Base-by-base conservation (phyloP, 192 early-diverging fungal species). In the Linderina pennispora region DNA sequence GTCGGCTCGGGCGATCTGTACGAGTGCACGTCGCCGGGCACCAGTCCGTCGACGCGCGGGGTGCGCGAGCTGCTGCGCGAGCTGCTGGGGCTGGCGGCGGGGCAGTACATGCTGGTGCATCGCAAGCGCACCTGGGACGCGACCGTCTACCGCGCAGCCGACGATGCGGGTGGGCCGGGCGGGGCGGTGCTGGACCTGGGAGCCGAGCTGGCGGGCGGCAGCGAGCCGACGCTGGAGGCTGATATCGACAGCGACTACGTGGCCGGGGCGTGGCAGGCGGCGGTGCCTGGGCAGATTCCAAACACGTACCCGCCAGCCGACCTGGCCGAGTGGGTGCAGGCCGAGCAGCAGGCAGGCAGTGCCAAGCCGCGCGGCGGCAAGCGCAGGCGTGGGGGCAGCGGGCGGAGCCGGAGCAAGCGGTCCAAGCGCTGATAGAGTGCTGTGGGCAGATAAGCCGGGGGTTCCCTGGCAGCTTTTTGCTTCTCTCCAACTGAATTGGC, bases 221-320 rank as follows among this genome's bases (percentile, higher is more conserved):
- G 32, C 1, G 23, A 14, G 2, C 36, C 40, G 1, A 48, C 34
- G 38, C 28, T 45, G 11, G 40, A 33, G 24, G 39, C 38, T 7
- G 61, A 59, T 6, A 40, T 60, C 15, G 68, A 60, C 33, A 55
- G 38, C 14, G 68, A 72, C 33, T 59, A 56, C 13, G 68, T 64
- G 36, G 56, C 61, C 4, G 52, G 38, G 22, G 60, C 48, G 16
- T 72, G 68, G 68, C 53, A 46, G 17, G n/a, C n/a, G n/a, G 68
- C 52, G 5, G 18, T 36, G 28, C 43, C 68, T 1, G 43, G 35
- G 2, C 61, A 58, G 45, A 48, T 64, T 20, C 68, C 68, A 0
- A 56, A 39, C 25, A 72, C 68, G 7, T 64, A 72, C 22, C 56
- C 68, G 21, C 68, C 62, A 4, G 51, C 49, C 3, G 68, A 72